phyloP scores from a whole-genome alignment of 2,329 filamentous ascomycete genomes.

The Phialophora macrospora region DNA sequence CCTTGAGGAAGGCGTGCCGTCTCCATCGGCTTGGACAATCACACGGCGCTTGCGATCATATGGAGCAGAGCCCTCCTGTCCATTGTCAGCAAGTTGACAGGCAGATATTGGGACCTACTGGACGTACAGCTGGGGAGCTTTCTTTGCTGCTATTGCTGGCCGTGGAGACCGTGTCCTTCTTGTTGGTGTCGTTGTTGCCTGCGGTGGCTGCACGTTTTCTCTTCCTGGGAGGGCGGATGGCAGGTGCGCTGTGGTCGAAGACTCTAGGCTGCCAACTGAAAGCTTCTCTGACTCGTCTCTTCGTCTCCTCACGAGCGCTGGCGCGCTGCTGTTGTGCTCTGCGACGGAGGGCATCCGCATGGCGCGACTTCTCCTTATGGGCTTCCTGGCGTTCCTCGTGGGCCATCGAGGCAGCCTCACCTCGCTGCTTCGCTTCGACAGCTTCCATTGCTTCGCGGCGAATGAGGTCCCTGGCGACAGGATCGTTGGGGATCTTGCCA shows the following conservation, averaged over 20 bases:
- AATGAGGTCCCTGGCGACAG: conserved; percentile 1
- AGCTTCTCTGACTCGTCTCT: conserved; percentile 1
- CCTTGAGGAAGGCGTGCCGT: not conserved
- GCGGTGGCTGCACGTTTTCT: not conserved
- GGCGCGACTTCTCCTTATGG: not conserved
- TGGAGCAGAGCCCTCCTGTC: not conserved
- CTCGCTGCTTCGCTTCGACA: not conserved
- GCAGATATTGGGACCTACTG: not conserved
- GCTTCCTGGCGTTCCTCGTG: not conserved
- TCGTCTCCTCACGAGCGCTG: not conserved
- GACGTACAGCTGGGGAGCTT: not conserved
- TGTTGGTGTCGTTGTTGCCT: not conserved
- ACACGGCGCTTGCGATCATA: not conserved
- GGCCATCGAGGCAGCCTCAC: not conserved
- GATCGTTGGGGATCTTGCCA: not conserved
- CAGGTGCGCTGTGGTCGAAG: not conserved
- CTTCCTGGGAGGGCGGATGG: not conserved
- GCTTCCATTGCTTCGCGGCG: not conserved
- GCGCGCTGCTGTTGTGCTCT: not conserved
- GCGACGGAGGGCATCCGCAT: not conserved
- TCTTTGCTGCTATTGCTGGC: conserved; percentile 11
- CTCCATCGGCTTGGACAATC: not conserved
- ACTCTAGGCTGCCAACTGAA: not conserved
- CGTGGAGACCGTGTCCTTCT: not conserved
- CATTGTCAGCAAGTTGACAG: not conserved